A percentile compares a stretch with the other conserved stretches of the same genome.
Evolutionary conservation across 768 basidiomycete genomes (phyloP).

Genomic region (Mycena crocata): DNA sequence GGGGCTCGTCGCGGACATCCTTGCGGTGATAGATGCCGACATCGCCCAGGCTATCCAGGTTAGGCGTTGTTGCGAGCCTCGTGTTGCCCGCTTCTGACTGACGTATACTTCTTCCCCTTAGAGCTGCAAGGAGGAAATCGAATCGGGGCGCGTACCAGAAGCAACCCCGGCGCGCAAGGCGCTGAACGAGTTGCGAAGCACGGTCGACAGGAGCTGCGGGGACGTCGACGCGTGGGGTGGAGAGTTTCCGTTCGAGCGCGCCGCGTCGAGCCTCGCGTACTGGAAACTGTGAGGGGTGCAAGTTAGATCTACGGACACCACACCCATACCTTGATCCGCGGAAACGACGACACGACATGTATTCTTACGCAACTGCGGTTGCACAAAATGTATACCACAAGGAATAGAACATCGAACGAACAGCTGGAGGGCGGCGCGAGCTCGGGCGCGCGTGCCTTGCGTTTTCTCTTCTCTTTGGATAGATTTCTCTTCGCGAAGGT

Average conservation of each 20-base stretch:
- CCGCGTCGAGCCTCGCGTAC: constrained; percentile 23
- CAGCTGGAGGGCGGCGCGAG: too few species aligned
- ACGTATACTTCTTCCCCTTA: background rate
- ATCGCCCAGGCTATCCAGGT: constrained; percentile 34
- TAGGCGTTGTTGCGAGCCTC: constrained; percentile 20
- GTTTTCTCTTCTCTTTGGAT: too few species aligned
- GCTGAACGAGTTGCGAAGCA: background rate
- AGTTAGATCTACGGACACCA: too few species aligned
- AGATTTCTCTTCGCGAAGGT: too few species aligned
- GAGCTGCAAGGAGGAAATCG: constrained; percentile 35
- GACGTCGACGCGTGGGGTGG: constrained; percentile 9
- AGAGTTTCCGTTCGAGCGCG: constrained; percentile 8
- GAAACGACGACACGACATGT: too few species aligned
- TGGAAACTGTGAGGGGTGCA: constrained; percentile 29
- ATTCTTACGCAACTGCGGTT: too few species aligned
- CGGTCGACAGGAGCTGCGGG: background rate
- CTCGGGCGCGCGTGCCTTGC: too few species aligned
- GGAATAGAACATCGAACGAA: too few species aligned
- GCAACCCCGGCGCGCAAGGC: background rate
- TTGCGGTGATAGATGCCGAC: constrained; percentile 34
- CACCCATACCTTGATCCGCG: too few species aligned
- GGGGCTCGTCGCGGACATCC: constrained; percentile 17
- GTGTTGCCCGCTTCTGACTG: constrained; percentile 21
- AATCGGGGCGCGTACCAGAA: constrained; percentile 22
- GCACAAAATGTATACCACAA: too few species aligned